phyloP scores from a whole-genome alignment of 768 basidiomycete genomes.

The Tricholoma bakamatsutake region DNA sequence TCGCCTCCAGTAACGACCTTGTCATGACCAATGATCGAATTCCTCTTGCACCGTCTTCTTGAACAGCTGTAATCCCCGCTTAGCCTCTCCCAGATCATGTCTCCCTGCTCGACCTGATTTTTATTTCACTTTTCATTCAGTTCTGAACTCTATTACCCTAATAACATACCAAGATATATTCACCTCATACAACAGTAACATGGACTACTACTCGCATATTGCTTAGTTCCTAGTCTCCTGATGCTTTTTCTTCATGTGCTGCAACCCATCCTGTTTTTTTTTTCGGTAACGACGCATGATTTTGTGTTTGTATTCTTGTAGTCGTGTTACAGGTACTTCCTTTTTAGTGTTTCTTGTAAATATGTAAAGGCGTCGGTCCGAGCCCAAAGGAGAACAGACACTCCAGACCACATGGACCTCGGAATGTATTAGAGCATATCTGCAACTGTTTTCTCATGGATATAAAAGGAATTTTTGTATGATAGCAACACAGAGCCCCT shows the following conservation, averaged over 20 bases:
- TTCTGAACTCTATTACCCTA: background rate
- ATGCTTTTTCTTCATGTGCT: background rate
- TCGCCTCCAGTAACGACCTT: background rate
- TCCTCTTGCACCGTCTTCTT: background rate
- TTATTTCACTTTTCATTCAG: background rate
- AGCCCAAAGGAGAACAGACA: no score
- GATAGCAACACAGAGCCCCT: no score
- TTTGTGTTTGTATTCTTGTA: background rate
- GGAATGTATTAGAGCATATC: no score
- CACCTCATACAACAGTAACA: background rate
- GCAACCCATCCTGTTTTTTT: background rate
- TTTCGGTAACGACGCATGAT: background rate
- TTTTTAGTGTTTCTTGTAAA: background rate
- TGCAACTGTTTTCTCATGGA: no score
- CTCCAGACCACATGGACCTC: no score
- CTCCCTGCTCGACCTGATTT: background rate
- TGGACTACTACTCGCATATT: background rate
- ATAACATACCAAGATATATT: conserved; percentile 3
- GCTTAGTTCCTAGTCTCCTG: background rate
- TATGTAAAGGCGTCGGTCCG: background rate
- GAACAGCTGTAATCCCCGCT: background rate
- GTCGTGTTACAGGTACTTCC: background rate
- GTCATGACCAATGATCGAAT: background rate
- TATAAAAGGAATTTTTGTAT: no score
- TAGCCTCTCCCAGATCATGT: background rate